Percentiles rank a stretch among this genome's conserved stretches.
phyloP scores from a whole-genome alignment of 2,329 filamentous ascomycete genomes.

The Trichoderma atrobrunneum region DNA sequence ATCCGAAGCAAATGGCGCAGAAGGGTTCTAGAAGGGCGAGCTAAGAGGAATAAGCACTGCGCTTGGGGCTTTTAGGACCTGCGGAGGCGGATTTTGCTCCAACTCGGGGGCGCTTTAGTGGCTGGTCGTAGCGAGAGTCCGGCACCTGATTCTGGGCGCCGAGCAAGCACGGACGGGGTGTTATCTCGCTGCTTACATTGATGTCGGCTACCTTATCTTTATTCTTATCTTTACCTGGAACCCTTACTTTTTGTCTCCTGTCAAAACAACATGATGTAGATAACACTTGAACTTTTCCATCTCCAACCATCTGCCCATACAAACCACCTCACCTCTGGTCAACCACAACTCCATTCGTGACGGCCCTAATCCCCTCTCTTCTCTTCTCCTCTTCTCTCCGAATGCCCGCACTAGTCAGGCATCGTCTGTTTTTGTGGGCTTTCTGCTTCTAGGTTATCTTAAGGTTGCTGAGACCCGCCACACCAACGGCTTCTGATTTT shows the following conservation, averaged over 20 bases:
- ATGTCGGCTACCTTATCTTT: neutral
- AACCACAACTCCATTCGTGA: neutral
- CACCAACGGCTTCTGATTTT: neutral
- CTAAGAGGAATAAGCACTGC: constrained; percentile 5
- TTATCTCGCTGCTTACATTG: neutral
- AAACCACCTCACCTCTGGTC: neutral
- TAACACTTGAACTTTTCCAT: neutral
- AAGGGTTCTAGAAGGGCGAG: constrained; percentile 10
- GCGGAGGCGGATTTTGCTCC: neutral
- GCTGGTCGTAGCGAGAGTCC: neutral
- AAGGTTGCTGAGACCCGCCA: constrained; percentile 14
- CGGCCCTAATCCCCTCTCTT: neutral
- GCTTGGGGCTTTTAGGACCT: neutral
- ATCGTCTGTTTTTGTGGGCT: neutral
- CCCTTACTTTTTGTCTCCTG: neutral
- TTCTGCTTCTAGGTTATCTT: constrained; percentile 11
- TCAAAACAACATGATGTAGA: neutral
- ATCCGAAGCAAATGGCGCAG: neutral
- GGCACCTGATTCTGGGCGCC: neutral
- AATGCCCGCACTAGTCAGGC: constrained; percentile 8
- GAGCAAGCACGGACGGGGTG: neutral
- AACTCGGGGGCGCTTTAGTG: neutral
- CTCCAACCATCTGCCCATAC: neutral
- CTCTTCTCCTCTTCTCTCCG: neutral
- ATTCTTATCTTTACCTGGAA: neutral